Percentiles rank a stretch among this genome's conserved stretches.
phyloP scores from a whole-genome alignment of 2,329 filamentous ascomycete genomes.

The Fusarium concolor region DNA sequence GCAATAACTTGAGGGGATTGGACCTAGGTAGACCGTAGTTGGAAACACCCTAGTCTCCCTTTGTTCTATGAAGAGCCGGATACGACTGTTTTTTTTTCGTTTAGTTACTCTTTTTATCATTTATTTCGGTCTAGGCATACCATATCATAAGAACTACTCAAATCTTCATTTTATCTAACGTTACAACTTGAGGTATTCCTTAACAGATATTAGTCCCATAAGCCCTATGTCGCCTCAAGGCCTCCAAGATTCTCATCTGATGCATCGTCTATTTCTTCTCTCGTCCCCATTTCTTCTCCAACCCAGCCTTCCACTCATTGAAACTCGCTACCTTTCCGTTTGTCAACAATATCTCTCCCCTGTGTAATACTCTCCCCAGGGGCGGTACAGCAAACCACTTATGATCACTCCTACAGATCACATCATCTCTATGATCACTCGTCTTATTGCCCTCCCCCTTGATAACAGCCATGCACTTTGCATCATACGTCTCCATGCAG shows the following conservation, averaged over 20 bases:
- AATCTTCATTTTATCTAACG: too few relatives aligned
- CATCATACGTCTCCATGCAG: slow-evolving; percentile 56
- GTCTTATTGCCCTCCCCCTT: slow-evolving; percentile 48
- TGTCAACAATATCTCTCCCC: slow-evolving; percentile 54
- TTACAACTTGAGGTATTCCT: too few relatives aligned
- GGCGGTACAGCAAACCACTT: slow-evolving; percentile 55
- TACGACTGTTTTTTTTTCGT: too few relatives aligned
- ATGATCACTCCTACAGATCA: slow-evolving; percentile 53
- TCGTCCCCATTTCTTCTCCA: slow-evolving; percentile 49
- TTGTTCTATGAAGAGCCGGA: too few relatives aligned
- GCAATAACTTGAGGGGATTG: too few relatives aligned
- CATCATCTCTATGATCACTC: slow-evolving; percentile 44
- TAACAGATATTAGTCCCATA: too few relatives aligned
- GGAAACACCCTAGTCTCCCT: too few relatives aligned
- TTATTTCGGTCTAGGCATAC: too few relatives aligned
- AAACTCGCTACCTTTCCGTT: slow-evolving; percentile 50
- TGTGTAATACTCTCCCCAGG: slow-evolving; percentile 50
- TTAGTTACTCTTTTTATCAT: too few relatives aligned
- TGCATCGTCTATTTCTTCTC: background rate
- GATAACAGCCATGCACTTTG: slow-evolving; percentile 51
- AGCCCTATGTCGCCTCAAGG: too few relatives aligned
- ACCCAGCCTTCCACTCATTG: slow-evolving; percentile 51
- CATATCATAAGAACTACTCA: too few relatives aligned
- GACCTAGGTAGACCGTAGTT: too few relatives aligned
- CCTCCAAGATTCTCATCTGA: background rate